Percentiles rank a stretch among this genome's conserved stretches.
Conservation (phyloP, 208 protist genomes). For the Leptomonas seymouri region DNA sequence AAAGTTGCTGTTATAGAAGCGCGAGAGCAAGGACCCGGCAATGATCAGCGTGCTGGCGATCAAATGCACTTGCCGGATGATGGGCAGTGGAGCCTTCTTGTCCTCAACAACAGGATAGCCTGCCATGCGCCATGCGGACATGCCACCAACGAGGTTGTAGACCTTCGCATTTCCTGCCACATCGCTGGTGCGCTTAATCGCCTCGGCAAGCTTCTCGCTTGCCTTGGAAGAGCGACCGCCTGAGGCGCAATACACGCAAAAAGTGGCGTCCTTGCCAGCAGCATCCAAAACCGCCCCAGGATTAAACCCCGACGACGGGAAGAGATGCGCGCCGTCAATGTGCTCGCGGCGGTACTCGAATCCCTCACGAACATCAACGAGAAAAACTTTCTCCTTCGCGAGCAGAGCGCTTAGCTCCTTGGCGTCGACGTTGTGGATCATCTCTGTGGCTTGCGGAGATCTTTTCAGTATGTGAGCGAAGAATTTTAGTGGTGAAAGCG, state of each 20-base stretch:
- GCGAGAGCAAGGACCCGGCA: slow-evolving; percentile 30
- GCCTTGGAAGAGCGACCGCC: slow-evolving; percentile 42
- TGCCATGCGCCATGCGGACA: slow-evolving; percentile 40
- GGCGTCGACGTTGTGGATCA: slow-evolving; percentile 33
- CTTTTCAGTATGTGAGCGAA: neutral
- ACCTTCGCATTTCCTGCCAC: slow-evolving; percentile 29
- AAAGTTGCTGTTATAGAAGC: slow-evolving; percentile 39
- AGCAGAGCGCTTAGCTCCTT: slow-evolving; percentile 27
- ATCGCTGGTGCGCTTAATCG: slow-evolving; percentile 12
- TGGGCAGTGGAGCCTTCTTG: slow-evolving; percentile 43
- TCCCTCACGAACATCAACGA: slow-evolving; percentile 49
- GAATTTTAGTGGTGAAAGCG: neutral
- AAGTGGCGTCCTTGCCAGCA: slow-evolving; percentile 13
- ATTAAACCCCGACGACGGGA: slow-evolving; percentile 32
- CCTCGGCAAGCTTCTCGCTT: slow-evolving; percentile 16
- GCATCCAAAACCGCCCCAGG: slow-evolving; percentile 36
- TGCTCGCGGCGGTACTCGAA: slow-evolving; percentile 52
- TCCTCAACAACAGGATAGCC: slow-evolving; percentile 39
- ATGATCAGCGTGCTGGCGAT: slow-evolving; percentile 54
- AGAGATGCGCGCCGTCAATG: slow-evolving; percentile 37
- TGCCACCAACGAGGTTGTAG: slow-evolving; percentile 45
- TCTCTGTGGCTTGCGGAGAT: neutral
- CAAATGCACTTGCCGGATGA: slow-evolving; percentile 57
- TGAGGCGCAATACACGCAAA: slow-evolving; percentile 48
- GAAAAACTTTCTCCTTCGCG: slow-evolving; percentile 32